These are phyloP conservation scores for Acmispon strigosus DNA, from an alignment of 306 rosid species.

Conservation along the genomic window DNA sequence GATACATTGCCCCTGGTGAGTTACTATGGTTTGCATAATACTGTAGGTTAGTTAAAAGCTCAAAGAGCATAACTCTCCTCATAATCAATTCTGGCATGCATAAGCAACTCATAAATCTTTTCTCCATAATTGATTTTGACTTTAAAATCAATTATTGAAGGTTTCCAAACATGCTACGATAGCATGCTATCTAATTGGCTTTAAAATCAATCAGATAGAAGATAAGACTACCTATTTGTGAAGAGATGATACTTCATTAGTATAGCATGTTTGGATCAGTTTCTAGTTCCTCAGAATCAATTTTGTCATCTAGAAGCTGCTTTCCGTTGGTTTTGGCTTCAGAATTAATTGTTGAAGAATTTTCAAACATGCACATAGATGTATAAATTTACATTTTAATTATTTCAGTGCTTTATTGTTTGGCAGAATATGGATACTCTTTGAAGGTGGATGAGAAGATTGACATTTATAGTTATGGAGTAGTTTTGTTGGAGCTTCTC, in stretches of 20 bases:
- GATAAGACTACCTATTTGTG: neutral
- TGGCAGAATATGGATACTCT: slow-evolving; percentile 84
- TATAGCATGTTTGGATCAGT: too few species aligned
- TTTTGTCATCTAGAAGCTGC: too few species aligned
- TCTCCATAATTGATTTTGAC: too few species aligned
- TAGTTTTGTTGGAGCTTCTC: slow-evolving; percentile 80
- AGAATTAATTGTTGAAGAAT: too few species aligned
- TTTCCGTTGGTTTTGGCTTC: too few species aligned
- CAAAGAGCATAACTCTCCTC: neutral
- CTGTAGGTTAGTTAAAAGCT: neutral
- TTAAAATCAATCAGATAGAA: neutral
- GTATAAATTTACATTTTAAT: neutral
- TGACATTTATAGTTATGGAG: slow-evolving; percentile 84
- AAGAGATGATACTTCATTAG: too few species aligned
- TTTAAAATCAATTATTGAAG: too few species aligned
- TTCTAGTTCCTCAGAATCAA: too few species aligned
- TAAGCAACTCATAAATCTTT: too few species aligned
- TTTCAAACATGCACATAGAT: neutral
- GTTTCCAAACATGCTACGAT: too few species aligned
- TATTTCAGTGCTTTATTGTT: slow-evolving; percentile 5
- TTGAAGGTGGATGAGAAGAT: slow-evolving; percentile 88
- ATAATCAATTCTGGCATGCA: too few species aligned
- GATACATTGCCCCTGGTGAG: slow-evolving; percentile 97
- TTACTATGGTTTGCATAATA: slow-evolving; percentile 8
- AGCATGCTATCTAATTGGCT: too few species aligned